These are phyloP conservation scores for Leptographium wingfieldii DNA, from an alignment of 2,329 filamentous ascomycete genomes.

Conservation along the genomic window DNA sequence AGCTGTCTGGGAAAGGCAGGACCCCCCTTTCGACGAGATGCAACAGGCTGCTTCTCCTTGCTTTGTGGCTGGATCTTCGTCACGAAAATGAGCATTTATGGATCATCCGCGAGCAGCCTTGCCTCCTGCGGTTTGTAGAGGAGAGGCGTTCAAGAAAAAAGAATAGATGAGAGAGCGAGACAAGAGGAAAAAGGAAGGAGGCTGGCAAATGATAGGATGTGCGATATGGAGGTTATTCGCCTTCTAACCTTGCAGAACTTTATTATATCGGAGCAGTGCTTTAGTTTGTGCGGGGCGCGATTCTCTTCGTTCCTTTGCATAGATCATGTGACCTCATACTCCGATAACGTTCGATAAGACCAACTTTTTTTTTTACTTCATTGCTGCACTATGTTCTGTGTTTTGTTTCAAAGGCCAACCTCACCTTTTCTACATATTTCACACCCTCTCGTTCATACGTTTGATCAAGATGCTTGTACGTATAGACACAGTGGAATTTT, in stretches of 20 bases:
- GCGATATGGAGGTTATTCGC: not conserved
- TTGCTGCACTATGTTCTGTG: not conserved
- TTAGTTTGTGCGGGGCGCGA: conserved; percentile 8
- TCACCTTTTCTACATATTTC: too few species aligned
- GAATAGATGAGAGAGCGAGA: too few species aligned
- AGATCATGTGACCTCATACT: not conserved
- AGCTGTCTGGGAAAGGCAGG: not conserved
- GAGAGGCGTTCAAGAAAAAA: not conserved
- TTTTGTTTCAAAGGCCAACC: not conserved
- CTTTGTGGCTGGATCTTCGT: not conserved
- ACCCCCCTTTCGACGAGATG: not conserved
- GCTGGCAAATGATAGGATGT: not conserved
- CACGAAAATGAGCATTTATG: not conserved
- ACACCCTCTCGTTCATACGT: too few species aligned
- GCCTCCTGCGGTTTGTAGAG: not conserved
- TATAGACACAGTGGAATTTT: not conserved
- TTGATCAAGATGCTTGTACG: conserved; percentile 11
- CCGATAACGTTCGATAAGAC: conserved; percentile 5
- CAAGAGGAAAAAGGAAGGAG: not conserved
- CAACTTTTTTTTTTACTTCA: not conserved
- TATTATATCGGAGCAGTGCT: not conserved
- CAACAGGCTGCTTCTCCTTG: not conserved
- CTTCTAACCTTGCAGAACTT: not conserved
- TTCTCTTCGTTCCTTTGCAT: not conserved
- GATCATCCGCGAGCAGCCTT: not conserved